A percentile compares a stretch with the other conserved stretches of the same genome.
Evolutionary conservation across 2,329 filamentous ascomycete genomes (phyloP).

Genomic region (Scleromitrula shiraiana): DNA sequence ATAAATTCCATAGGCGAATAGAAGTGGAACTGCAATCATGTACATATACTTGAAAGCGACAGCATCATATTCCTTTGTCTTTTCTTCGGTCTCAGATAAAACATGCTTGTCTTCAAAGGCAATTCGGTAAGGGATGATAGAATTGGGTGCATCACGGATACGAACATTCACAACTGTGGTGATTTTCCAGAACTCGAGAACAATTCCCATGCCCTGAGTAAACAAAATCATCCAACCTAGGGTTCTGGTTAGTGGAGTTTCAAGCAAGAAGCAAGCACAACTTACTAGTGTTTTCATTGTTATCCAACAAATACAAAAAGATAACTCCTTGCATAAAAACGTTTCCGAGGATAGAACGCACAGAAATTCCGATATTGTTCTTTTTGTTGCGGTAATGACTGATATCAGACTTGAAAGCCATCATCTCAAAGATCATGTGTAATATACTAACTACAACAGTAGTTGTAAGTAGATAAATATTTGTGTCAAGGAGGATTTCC

Average conservation of each 20-base stretch:
- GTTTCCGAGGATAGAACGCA: conserved; percentile 92
- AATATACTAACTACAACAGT: conserved; percentile 79
- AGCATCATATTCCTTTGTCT: conserved; percentile 97
- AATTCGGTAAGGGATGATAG: conserved; percentile 69
- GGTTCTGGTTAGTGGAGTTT: conserved; percentile 28
- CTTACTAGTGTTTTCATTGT: conserved; percentile 79
- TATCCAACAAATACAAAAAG: conserved; percentile 94
- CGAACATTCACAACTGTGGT: conserved; percentile 91
- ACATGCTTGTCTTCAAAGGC: conserved; percentile 95
- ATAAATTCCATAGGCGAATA: conserved; percentile 85
- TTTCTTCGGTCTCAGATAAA: conserved; percentile 88
- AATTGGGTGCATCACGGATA: conserved; percentile 60
- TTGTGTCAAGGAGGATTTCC: conserved; percentile 87
- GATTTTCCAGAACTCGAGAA: conserved; percentile 85
- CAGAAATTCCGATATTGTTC: conserved; percentile 93
- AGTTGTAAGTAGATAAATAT: conserved; percentile 79
- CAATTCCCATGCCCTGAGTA: conserved; percentile 61
- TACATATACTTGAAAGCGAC: conserved; percentile 98
- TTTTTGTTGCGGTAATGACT: conserved; percentile 99
- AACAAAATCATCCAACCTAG: conserved; percentile 86
- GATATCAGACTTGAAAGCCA: conserved; percentile 97
- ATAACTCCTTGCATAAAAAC: conserved; percentile 96
- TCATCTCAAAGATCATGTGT: conserved; percentile 90
- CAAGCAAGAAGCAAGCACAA: neutral
- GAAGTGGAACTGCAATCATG: conserved; percentile 77